Conservation (phyloP, 2,329 filamentous ascomycete species). For the Chaetomiaceae sp. region DNA sequence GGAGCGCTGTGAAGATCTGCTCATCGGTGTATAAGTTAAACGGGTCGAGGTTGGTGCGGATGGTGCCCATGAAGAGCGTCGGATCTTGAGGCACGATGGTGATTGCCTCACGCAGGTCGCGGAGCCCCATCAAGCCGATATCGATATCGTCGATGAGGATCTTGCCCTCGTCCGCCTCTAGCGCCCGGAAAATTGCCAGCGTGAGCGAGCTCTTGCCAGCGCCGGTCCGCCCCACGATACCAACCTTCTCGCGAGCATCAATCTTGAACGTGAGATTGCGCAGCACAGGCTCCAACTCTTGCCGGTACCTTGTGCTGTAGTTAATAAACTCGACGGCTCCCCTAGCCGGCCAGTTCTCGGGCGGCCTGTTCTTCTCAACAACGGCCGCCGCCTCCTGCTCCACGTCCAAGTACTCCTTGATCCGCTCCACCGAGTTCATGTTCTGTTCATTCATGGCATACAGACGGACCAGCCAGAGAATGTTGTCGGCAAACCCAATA, state of each 20-base stretch:
- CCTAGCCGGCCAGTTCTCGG: slow-evolving; percentile 75
- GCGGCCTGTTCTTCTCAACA: slow-evolving; percentile 72
- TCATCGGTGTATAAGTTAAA: slow-evolving; percentile 87
- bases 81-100: slow-evolving; percentile 98
- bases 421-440: slow-evolving; percentile 97
- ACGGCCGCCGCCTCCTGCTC: slow-evolving; percentile 84
- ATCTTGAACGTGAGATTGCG: slow-evolving; percentile 83
- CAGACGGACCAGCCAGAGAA: slow-evolving; percentile 90
- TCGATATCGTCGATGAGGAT: slow-evolving; percentile 91
- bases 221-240: slow-evolving; percentile 91
- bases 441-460: slow-evolving; percentile 97
- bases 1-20: slow-evolving; percentile 80
- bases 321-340: slow-evolving; percentile 83
- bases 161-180: slow-evolving; percentile 85
- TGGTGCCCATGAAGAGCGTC: slow-evolving; percentile 87
- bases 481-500: slow-evolving; percentile 93
- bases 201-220: slow-evolving; percentile 96
- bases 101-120: slow-evolving; percentile 86
- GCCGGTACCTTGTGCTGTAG: slow-evolving; percentile 85
- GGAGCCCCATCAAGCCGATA: slow-evolving; percentile 83
- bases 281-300: slow-evolving; percentile 82
- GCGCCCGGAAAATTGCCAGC: slow-evolving; percentile 83
- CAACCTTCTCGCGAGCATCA: slow-evolving; percentile 81
- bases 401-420: slow-evolving; percentile 95
- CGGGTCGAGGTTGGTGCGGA: slow-evolving; percentile 88